Percentiles rank a stretch among this genome's conserved stretches.
phyloP scores from a whole-genome alignment of 495 filamentous ascomycete genomes.

The Penicillium paradoxum region DNA sequence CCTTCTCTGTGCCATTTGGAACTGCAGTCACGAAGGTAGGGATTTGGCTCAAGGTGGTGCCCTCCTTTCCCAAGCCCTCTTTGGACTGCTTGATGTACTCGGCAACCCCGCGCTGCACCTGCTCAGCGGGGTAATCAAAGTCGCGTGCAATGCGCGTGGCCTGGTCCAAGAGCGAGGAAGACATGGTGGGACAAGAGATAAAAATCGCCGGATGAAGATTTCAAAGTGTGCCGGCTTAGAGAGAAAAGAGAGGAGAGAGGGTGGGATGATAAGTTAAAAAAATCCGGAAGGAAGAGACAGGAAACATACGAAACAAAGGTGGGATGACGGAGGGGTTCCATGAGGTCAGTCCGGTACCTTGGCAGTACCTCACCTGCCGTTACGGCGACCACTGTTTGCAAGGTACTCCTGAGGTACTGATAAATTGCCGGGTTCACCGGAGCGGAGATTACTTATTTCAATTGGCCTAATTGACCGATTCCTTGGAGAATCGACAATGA shows the following conservation, averaged over 20 bases:
- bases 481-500: too few species aligned
- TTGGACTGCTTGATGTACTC: slow-evolving; percentile 85
- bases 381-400: not conserved
- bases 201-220: slow-evolving; percentile 1
- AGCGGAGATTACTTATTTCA: slow-evolving; percentile 1
- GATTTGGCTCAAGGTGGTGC: slow-evolving; percentile 85
- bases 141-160: slow-evolving; percentile 73
- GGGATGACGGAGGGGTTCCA: slow-evolving; percentile 27
- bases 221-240: not conserved
- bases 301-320: slow-evolving; percentile 9
- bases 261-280: slow-evolving; percentile 4
- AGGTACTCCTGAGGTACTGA: slow-evolving; percentile 4
- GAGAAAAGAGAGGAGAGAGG: slow-evolving; percentile 5
- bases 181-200: slow-evolving; percentile 26
- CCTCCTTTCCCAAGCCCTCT: slow-evolving; percentile 75
- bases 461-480: too few species aligned
- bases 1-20: slow-evolving; percentile 95
- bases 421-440: slow-evolving; percentile 32
- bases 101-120: slow-evolving; percentile 71
- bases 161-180: slow-evolving; percentile 58
- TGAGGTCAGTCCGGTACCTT: slow-evolving; percentile 34
- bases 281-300: slow-evolving; percentile 7
- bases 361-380: slow-evolving; percentile 3
- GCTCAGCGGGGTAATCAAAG: slow-evolving; percentile 78
- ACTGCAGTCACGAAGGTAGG: slow-evolving; percentile 94